These are phyloP conservation scores for Penicillium salamii DNA, from an alignment of 495 filamentous ascomycete genomes.

Conservation along the genomic window DNA sequence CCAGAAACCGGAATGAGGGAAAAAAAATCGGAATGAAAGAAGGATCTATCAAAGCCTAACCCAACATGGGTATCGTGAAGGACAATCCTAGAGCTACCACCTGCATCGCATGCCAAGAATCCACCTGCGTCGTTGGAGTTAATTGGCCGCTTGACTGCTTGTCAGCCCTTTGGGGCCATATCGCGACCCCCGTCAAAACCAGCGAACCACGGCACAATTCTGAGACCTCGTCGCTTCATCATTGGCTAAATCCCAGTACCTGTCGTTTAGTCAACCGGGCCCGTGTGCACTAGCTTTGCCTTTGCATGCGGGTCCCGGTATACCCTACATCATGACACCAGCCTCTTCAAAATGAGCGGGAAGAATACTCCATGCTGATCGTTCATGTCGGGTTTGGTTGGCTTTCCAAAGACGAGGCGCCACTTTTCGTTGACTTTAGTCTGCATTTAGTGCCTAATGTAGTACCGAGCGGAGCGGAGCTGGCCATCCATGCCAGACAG, in stretches of 20 bases:
- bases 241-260: conserved; percentile 14
- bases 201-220: conserved; percentile 7
- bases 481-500: not conserved
- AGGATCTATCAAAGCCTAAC: not conserved
- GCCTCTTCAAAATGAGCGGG: conserved; percentile 10
- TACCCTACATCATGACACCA: conserved; percentile 10
- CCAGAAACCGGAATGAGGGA: not conserved
- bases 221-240: not conserved
- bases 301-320: conserved; percentile 10
- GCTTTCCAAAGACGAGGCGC: conserved; percentile 7
- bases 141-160: conserved; percentile 9
- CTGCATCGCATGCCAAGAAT: conserved; percentile 12
- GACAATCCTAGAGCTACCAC: conserved; percentile 11
- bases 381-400: conserved; percentile 9
- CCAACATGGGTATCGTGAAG: conserved; percentile 3
- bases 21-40: not conserved
- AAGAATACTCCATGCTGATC: conserved; percentile 1
- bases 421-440: conserved; percentile 6
- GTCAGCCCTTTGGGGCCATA: conserved; percentile 8
- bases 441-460: conserved; percentile 9
- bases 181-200: not conserved
- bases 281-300: conserved; percentile 10
- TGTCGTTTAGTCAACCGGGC: conserved; percentile 20
- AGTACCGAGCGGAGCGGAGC: conserved; percentile 2
- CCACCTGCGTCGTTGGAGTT: conserved; percentile 10